Evolutionary conservation across 2,329 filamentous ascomycete species (phyloP).

Genomic region (Seiridium unicorne): DNA sequence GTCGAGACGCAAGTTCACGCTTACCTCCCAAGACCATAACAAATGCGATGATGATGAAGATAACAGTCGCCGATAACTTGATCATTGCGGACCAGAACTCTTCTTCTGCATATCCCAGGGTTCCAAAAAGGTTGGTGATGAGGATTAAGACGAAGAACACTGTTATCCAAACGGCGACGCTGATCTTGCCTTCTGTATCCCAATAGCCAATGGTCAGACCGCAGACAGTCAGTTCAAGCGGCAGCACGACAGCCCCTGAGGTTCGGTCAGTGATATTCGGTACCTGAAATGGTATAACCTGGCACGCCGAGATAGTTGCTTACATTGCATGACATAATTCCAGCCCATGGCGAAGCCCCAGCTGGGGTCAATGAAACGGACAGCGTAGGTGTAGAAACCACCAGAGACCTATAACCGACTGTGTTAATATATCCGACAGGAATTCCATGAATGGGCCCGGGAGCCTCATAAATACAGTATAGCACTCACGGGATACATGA

Average conservation of each 20-base stretch:
- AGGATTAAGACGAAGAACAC: slow-evolving; percentile 53
- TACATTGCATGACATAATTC: slow-evolving; percentile 45
- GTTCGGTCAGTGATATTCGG: not conserved
- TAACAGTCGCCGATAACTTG: slow-evolving; percentile 56
- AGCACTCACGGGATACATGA: slow-evolving; percentile 38
- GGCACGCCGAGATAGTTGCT: not conserved
- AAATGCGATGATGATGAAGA: slow-evolving; percentile 64
- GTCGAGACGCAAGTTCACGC: not conserved
- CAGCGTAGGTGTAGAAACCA: slow-evolving; percentile 49
- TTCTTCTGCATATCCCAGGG: slow-evolving; percentile 55
- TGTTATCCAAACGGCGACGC: slow-evolving; percentile 53
- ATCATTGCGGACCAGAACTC: slow-evolving; percentile 58
- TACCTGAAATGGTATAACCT: too few species aligned
- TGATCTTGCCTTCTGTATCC: slow-evolving; percentile 37
- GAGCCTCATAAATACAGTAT: not conserved
- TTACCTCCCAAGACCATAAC: slow-evolving; percentile 50
- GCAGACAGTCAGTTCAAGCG: slow-evolving; percentile 48
- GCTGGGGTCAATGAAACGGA: slow-evolving; percentile 50
- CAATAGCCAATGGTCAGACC: slow-evolving; percentile 48
- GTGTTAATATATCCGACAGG: not conserved
- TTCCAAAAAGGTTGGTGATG: slow-evolving; percentile 55
- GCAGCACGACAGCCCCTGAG: slow-evolving; percentile 40
- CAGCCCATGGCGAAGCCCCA: slow-evolving; percentile 42
- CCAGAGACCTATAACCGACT: slow-evolving; percentile 34
- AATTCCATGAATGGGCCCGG: not conserved